Evolutionary conservation across 2,329 filamentous ascomycete genomes (phyloP), one percentile per base, ranked within the genome.

Genomic region (Teratosphaeria zuluensis): DNA sequence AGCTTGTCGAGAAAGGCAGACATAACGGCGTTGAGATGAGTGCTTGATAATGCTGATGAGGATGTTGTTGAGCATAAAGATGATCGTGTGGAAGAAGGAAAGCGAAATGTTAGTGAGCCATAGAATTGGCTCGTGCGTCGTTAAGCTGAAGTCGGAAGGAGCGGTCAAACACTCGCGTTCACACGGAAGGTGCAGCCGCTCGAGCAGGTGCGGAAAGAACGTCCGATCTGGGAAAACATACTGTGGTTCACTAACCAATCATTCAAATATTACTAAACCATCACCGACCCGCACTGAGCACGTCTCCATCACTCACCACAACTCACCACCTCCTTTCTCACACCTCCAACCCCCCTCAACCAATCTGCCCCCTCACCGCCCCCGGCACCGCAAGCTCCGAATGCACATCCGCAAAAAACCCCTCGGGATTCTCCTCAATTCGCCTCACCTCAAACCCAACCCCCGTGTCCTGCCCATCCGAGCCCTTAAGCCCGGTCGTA

Each of bases 351-450:
- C 7, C 35, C 35, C 14, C 35, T 42, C 35, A 42, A n/a, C 11
- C 70, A 54, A 80, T 65, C 69, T 83, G 81, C 7, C 79, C 81
- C 58, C 81, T 73, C 35, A 80, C 75, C 55, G 79, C 81, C 59
- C 81, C 81, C 32, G 78, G 74, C 7, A 78, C 69, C 35, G 76
- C 80, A 30, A 74, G 66, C 62, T 68, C 75, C 5, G 80, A 80
- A 70, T 83, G 81, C 1, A 77, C 73, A 64, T 83, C 81, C 42
- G 78, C 74, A 66, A 81, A 82, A 75, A 82, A 83, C 12, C 64
- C 73, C 5, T 63, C 61, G 0, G 81, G 80, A 65, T 81, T 76
- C 35, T 70, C 69, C 69, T 82, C 78, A 55, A 83, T 82, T 71
- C 79, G 70, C 46, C 65, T 65, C 48, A 84, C 75, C 21, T 73